A percentile compares a stretch with the other conserved stretches of the same genome.
Conservation (phyloP, 495 filamentous ascomycete species). For the Hypoxylon perforatum region DNA sequence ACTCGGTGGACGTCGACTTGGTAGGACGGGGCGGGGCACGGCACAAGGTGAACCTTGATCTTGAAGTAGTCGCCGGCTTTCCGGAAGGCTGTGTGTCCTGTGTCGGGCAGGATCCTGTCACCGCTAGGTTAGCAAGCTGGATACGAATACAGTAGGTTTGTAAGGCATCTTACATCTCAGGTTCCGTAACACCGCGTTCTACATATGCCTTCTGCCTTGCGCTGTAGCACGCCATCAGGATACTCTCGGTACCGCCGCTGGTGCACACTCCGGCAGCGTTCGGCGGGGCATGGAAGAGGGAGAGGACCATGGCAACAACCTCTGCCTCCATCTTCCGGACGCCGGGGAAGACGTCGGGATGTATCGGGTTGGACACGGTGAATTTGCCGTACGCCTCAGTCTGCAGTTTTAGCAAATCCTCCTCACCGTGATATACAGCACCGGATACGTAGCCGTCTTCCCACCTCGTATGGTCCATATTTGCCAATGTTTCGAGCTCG, state of each 20-base stretch:
- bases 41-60: conserved; percentile 91
- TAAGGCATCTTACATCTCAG: conserved; percentile 79
- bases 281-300: conserved; percentile 89
- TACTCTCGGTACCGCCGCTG: conserved; percentile 93
- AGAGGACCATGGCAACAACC: conserved; percentile 93
- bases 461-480: conserved; percentile 95
- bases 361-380: conserved; percentile 97
- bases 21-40: conserved; percentile 85
- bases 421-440: conserved; percentile 95
- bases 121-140: conserved; percentile 4
- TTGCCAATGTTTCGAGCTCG: conserved; percentile 80
- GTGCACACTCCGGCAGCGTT: conserved; percentile 90
- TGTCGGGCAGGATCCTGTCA: conserved; percentile 87
- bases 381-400: conserved; percentile 92
- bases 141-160: conserved; percentile 1
- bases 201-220: conserved; percentile 87
- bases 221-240: conserved; percentile 90
- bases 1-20: conserved; percentile 83
- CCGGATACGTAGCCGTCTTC: conserved; percentile 95
- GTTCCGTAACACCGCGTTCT: conserved; percentile 89
- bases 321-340: conserved; percentile 99
- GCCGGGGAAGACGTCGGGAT: conserved; percentile 98
- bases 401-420: conserved; percentile 84
- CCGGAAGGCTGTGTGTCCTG: conserved; percentile 93
- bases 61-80: conserved; percentile 96